These are phyloP conservation scores for Kwoniella dejecticola DNA, from an alignment of 768 basidiomycete species.

Conservation along the genomic window DNA sequence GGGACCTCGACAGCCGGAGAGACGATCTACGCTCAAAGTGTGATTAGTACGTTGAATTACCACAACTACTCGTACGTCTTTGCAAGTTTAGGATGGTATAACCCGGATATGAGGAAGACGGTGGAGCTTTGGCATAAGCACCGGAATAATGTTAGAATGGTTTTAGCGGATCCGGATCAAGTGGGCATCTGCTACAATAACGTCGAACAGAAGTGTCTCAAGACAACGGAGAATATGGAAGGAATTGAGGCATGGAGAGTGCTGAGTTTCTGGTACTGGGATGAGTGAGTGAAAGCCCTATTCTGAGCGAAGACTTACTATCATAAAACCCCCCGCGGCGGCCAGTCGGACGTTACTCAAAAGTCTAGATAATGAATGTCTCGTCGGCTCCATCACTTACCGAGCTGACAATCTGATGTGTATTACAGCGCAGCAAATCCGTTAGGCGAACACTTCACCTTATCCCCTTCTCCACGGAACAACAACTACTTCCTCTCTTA, in stretches of 20 bases:
- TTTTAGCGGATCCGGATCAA: slow-evolving; percentile 45
- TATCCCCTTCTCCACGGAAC: slow-evolving; percentile 41
- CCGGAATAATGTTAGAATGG: slow-evolving; percentile 33
- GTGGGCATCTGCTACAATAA: slow-evolving; percentile 33
- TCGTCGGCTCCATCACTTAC: too few species aligned
- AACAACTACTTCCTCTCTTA: slow-evolving; percentile 40
- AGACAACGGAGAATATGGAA: slow-evolving; percentile 27
- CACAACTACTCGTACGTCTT: slow-evolving; percentile 43
- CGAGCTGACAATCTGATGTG: too few species aligned
- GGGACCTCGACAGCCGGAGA: slow-evolving; percentile 33
- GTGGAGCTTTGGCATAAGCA: slow-evolving; percentile 35
- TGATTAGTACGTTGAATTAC: slow-evolving; percentile 42
- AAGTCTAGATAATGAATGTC: too few species aligned
- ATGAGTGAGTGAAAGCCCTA: slow-evolving; percentile 38
- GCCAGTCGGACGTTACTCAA: too few species aligned
- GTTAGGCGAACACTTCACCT: slow-evolving; percentile 39
- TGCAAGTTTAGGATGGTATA: slow-evolving; percentile 45
- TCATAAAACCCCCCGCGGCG: too few species aligned
- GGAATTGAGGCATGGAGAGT: slow-evolving; percentile 46
- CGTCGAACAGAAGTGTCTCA: slow-evolving; percentile 30
- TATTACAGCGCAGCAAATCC: slow-evolving; percentile 43
- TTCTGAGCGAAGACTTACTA: too few species aligned
- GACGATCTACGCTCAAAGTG: slow-evolving; percentile 38
- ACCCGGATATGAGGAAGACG: slow-evolving; percentile 42
- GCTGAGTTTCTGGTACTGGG: slow-evolving; percentile 46